Base-by-base conservation (phyloP, 768 basidiomycete genomes). In the Lanmaoa rubissima region DNA sequence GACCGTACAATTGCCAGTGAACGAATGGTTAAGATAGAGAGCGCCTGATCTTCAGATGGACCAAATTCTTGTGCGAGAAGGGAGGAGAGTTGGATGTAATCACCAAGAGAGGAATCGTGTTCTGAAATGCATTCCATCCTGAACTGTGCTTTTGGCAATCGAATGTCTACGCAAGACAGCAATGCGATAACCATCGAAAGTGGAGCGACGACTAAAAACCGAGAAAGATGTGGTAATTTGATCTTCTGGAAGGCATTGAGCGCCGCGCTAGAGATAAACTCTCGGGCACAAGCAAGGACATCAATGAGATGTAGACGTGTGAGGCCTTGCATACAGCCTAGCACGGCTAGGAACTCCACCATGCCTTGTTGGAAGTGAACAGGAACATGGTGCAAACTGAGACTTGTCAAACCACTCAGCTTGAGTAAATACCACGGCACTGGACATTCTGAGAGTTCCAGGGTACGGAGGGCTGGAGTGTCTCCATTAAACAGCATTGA, bases 311-410 rank as follows among this genome's bases (percentile, higher is more conserved):
- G 64, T 12, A 78, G 65, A 17, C 62, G 59, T 51, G 6, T 31
- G 28, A 31, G 28, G 28, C 7, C 28, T 31, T 31, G 73, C 72
- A 74, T 75, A 46, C 64, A 55, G 19, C 62, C 51, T 8, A 79
- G 69, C 16, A 66, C 64, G 19, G 66, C 55, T 12, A 75, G 52
- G 28, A 31, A 8, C 28, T 31, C 28, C 28, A 31, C 28, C 17
- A 68, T 64, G 11, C 67, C 60, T 1, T 74, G 75, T n/a, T 67
- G 69, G 17, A 61, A 55, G 7, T 48, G 24, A 4, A 14, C 19
- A 28, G 68, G 49, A 3, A 74, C 50, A 44, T 70, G 40, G 28
- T 67, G 59, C 5, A 80, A 60, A 39, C 65, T 69, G 21, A 81
- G 65, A 51, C 66, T 61, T 8, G 69, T 31, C 7, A 31, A 31